Evolutionary conservation across 2,329 filamentous ascomycete species (phyloP).

Genomic region (Aureobasidium lini): DNA sequence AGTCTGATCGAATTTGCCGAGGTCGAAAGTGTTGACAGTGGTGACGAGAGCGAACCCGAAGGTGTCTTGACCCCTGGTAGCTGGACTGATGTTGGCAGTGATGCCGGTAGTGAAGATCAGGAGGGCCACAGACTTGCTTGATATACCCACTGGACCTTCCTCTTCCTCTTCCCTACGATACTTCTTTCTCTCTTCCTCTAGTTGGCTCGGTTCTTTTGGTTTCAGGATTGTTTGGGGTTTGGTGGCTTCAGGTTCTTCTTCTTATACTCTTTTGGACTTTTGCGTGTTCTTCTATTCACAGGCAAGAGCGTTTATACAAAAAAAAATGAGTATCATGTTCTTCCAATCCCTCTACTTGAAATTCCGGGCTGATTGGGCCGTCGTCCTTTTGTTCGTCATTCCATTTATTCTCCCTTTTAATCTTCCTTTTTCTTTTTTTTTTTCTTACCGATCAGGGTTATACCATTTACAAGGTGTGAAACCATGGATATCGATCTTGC

Average conservation of each 20-base stretch:
- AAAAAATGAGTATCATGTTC: too few relatives aligned
- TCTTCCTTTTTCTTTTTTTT: neutral
- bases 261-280: too few relatives aligned
- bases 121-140: neutral
- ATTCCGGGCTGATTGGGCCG: too few relatives aligned
- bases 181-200: too few relatives aligned
- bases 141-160: neutral
- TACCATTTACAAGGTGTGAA: too few relatives aligned
- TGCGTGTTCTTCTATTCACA: too few relatives aligned
- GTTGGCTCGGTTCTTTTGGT: too few relatives aligned
- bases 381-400: neutral
- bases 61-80: conserved; percentile 29
- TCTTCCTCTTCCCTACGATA: neutral
- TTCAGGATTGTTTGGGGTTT: too few relatives aligned
- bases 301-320: too few relatives aligned
- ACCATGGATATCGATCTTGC: too few relatives aligned
- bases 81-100: conserved; percentile 31
- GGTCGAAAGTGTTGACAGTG: conserved; percentile 22
- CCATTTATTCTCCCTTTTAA: neutral
- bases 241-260: too few relatives aligned
- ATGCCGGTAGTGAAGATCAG: conserved; percentile 18
- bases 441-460: neutral
- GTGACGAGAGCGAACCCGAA: conserved; percentile 17
- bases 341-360: too few relatives aligned
- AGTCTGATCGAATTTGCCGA: conserved; percentile 28